These are phyloP conservation scores for Alternaria postmessia DNA, from an alignment of 2,329 filamentous ascomycete genomes.

Conservation along the genomic window DNA sequence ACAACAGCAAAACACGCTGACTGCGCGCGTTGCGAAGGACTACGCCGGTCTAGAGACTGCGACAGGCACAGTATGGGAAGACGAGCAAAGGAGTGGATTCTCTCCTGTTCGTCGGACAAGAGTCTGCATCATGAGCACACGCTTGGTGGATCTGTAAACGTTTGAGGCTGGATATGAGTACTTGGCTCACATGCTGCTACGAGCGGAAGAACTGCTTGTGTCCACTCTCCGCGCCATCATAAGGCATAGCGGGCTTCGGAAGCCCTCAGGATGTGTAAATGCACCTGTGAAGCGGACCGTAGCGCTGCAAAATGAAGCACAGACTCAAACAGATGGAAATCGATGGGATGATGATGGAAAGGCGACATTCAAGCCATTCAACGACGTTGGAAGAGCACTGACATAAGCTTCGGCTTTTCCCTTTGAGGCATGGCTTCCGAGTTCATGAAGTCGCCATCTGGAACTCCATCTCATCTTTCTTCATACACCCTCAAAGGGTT, in stretches of 20 bases:
- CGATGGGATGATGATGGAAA: neutral
- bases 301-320: neutral
- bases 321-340: neutral
- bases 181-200: neutral
- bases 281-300: neutral
- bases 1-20: neutral
- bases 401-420: slow-evolving; percentile 4
- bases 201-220: neutral
- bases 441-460: neutral
- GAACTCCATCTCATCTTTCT: slow-evolving; percentile 9
- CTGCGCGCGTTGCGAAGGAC: neutral
- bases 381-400: slow-evolving; percentile 1
- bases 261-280: neutral
- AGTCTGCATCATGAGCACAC: neutral
- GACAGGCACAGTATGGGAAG: neutral
- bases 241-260: neutral
- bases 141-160: neutral
- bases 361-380: neutral
- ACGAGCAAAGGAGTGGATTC: neutral
- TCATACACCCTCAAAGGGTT: neutral
- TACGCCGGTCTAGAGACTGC: neutral
- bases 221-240: neutral
- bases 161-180: neutral
- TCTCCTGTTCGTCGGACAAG: neutral
- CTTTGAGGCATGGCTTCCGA: slow-evolving; percentile 12